These are phyloP conservation scores for Xerocomus brunneocitrinus DNA, from an alignment of 768 basidiomycete species.

Conservation along the genomic window DNA sequence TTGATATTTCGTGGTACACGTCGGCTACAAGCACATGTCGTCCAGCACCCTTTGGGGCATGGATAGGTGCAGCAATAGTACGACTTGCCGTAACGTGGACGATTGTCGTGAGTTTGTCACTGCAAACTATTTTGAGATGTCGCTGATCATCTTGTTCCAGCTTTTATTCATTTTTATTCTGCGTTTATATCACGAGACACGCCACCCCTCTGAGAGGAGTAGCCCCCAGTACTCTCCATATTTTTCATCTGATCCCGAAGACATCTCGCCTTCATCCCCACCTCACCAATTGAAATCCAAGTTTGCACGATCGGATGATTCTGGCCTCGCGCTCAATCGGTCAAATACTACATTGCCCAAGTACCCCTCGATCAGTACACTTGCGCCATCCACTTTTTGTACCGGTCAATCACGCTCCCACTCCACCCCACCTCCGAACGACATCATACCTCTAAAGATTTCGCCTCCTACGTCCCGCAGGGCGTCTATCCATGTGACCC, in stretches of 20 bases:
- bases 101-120: conserved; percentile 45
- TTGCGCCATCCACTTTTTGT: conserved; percentile 24
- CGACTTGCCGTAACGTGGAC: conserved; percentile 51
- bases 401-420: conserved; percentile 22
- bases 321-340: conserved; percentile 14
- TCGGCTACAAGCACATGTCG: conserved; percentile 26
- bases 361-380: conserved; percentile 25
- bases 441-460: conserved; percentile 8
- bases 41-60: conserved; percentile 39
- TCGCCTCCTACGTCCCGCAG: conserved; percentile 18
- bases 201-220: conserved; percentile 16
- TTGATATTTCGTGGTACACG: conserved; percentile 64
- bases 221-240: conserved; percentile 13
- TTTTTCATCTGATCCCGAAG: conserved; percentile 20
- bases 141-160: conserved; percentile 15
- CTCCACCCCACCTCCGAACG: conserved; percentile 11
- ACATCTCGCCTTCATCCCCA: conserved; percentile 14
- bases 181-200: conserved; percentile 11
- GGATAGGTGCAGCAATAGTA: conserved; percentile 50
- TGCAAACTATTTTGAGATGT: not conserved
- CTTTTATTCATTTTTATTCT: conserved; percentile 20
- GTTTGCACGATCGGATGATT: conserved; percentile 17
- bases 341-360: conserved; percentile 23
- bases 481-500: conserved; percentile 7
- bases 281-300: conserved; percentile 9